A percentile compares a stretch with the other conserved stretches of the same genome.
Conservation (phyloP, 345 rosid species). For the Mangifera indica region DNA sequence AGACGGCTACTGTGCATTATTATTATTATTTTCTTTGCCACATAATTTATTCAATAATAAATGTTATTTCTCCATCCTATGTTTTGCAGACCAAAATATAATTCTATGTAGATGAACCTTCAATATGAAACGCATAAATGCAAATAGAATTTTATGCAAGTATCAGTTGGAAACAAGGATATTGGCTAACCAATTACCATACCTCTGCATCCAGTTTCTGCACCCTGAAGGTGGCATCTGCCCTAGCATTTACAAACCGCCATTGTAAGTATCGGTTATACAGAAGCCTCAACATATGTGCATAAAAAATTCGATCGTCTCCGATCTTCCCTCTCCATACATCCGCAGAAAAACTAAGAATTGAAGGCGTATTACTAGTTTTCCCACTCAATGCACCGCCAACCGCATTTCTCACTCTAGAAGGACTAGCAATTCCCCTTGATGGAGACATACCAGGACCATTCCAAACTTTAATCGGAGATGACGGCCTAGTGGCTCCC, state of each 20-base stretch:
- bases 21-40: background rate
- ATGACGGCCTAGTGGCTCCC: slow-evolving; percentile 62
- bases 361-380: slow-evolving; percentile 57
- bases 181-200: slow-evolving; percentile 16
- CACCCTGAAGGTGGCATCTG: slow-evolving; percentile 62
- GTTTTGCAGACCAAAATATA: background rate
- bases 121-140: background rate
- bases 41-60: background rate
- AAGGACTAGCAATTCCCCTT: slow-evolving; percentile 73
- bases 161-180: slow-evolving; percentile 9
- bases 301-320: slow-evolving; percentile 69
- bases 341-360: slow-evolving; percentile 84
- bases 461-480: slow-evolving; percentile 79
- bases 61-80: background rate
- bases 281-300: slow-evolving; percentile 84
- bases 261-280: slow-evolving; percentile 80
- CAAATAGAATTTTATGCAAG: slow-evolving; percentile 2
- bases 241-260: slow-evolving; percentile 87
- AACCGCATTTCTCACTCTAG: slow-evolving; percentile 51
- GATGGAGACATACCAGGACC: slow-evolving; percentile 50
- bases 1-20: slow-evolving; percentile 9
- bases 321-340: slow-evolving; percentile 82
- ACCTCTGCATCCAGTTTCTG: slow-evolving; percentile 79
- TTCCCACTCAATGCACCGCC: slow-evolving; percentile 38
- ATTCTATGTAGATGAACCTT: background rate